A percentile compares a stretch with the other conserved stretches of the same genome.
phyloP scores from a whole-genome alignment of 306 rosid species.

The Mimosa pudica region DNA sequence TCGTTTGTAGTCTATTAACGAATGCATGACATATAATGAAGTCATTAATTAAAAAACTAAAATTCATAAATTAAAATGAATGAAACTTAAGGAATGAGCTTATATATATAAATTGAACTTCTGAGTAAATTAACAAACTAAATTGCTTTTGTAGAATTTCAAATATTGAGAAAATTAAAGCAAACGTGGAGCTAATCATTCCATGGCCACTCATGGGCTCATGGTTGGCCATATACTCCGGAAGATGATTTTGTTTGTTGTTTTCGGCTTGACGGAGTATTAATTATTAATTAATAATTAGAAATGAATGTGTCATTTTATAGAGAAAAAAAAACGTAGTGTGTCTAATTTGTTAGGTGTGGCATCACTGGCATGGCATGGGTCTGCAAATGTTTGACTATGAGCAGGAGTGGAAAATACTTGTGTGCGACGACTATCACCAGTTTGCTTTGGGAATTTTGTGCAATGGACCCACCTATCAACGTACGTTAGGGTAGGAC shows the following conservation, averaged over 20 bases:
- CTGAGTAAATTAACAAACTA: too few species aligned
- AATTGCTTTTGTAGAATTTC: not conserved
- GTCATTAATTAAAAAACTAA: too few species aligned
- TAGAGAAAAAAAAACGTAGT: too few species aligned
- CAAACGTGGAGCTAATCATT: not conserved
- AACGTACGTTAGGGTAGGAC: not conserved
- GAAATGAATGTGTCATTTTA: not conserved
- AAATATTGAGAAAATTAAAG: not conserved
- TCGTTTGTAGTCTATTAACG: too few species aligned
- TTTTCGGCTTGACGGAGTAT: too few species aligned
- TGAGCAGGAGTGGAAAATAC: conserved; percentile 35
- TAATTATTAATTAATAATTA: not conserved
- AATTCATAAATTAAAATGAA: too few species aligned
- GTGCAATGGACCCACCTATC: conserved; percentile 26
- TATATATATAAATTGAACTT: too few species aligned
- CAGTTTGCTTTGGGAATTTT: conserved; percentile 26
- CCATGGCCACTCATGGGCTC: conserved; percentile 2
- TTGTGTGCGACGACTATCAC: conserved; percentile 24
- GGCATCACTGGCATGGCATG: conserved; percentile 16
- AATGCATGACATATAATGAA: too few species aligned
- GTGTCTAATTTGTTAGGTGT: conserved; percentile 4
- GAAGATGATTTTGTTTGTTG: not conserved
- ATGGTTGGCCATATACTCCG: conserved; percentile 15
- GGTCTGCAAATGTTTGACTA: conserved; percentile 40
- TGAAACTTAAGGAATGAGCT: not conserved